A percentile compares a stretch with the other conserved stretches of the same genome.
phyloP scores from a whole-genome alignment of 176 grass and related monocot genomes.

The Raddia guianensis region DNA sequence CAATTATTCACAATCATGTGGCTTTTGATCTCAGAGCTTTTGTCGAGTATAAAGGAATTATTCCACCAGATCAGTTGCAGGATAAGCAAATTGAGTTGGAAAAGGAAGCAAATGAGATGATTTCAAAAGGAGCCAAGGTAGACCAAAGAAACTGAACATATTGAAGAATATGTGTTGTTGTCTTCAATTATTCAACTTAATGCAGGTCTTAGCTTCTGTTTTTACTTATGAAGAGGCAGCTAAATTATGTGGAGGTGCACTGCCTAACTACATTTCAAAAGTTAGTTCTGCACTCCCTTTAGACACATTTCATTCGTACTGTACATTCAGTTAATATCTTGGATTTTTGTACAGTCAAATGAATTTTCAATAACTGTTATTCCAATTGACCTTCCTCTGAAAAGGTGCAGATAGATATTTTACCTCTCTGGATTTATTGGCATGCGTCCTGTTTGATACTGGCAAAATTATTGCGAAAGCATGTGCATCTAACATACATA shows the following conservation, averaged over 20 bases:
- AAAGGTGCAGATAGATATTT: conserved; percentile 1
- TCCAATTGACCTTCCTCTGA: not conserved
- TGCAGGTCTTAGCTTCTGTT: conserved; percentile 71
- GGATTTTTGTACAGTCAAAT: conserved; percentile 8
- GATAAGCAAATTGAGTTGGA: conserved; percentile 65
- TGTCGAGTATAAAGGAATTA: conserved; percentile 81
- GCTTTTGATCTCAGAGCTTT: conserved; percentile 48
- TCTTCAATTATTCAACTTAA: conserved; percentile 20
- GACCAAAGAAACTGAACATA: not conserved
- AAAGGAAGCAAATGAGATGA: conserved; percentile 72
- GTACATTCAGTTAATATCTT: not conserved
- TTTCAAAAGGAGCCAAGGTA: conserved; percentile 71
- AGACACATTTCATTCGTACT: not conserved
- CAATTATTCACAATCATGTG: not conserved
- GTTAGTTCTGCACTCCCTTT: conserved; percentile 40
- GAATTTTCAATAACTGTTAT: not conserved
- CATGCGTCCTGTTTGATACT: not conserved
- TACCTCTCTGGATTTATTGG: conserved; percentile 18
- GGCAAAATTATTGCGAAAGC: not conserved
- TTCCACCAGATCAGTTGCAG: conserved; percentile 60
- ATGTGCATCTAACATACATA: conserved; percentile 6
- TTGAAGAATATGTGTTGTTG: not conserved
- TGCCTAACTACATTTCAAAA: conserved; percentile 84
- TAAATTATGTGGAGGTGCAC: conserved; percentile 68
- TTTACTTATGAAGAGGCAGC: conserved; percentile 77